Base-by-base conservation (phyloP, 495 filamentous ascomycete genomes). In the Aspergillus campestris region DNA sequence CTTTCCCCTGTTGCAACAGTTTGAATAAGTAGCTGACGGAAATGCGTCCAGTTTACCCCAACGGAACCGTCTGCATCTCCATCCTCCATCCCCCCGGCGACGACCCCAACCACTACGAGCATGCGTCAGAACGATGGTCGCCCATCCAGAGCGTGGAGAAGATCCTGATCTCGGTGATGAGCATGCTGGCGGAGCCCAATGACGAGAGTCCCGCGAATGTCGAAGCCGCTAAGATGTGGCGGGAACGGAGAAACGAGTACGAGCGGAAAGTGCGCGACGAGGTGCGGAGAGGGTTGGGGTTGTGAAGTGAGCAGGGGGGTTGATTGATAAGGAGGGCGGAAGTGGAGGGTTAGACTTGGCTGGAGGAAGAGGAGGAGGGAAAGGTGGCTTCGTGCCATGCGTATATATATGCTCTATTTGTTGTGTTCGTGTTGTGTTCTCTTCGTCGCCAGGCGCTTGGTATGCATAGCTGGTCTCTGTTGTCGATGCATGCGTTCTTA, bases 51-150 rank as follows among this genome's bases (percentile, higher is more conserved):
- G 92, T 98, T 29, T 98, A 98, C 59, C 77, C 86, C 31, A 87
- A 81, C 59, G 92, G 92, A 47, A 72, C 83, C 13, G 92, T 99
- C 48, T 99, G 92, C 67, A 99, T 99, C 49, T 92, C 86, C 10
- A 99, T 99, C 72, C 81, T 99, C 8, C 92, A 99, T 69, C 84
- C 94, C 5, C 92, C 92, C n/a, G 90, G 89, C 52, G 94, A 99
- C 62, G 92, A 99, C 66, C 90, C 92, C 50, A 94, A 94, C 65
- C 94, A 97, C 65, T 99, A 99, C 72, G 92, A 99, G 67, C 86
- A 91, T 54, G 94, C 94, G 15, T 85, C 81, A 13, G 92, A 99
- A 72, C 78, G 92, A 39, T 99, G 92, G 92, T 85, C 81, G 34
- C 92, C 92, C 34, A 95, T 99, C 36, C 92, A 97, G 69, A 88